Conservation (phyloP, 192 early-diverging fungal genomes). For the Umbelopsis sp. region DNA sequence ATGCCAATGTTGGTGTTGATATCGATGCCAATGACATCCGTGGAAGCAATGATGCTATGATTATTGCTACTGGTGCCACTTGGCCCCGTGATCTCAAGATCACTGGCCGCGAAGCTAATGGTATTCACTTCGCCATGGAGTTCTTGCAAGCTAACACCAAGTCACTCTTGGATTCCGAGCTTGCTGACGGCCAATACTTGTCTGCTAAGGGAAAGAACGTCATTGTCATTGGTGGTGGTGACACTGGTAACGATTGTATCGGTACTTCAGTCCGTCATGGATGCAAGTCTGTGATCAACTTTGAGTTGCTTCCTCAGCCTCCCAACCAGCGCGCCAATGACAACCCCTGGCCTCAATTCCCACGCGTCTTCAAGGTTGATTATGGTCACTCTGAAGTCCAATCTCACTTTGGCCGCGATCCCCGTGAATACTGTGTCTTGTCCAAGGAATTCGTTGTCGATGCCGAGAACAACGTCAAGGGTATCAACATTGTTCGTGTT, state of each 20-base stretch:
- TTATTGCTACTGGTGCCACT: conserved; percentile 94
- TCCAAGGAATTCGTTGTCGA: conserved; percentile 95
- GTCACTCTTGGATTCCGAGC: conserved; percentile 78
- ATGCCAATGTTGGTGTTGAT: conserved; percentile 87
- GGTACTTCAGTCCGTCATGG: conserved; percentile 93
- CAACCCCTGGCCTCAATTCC: conserved; percentile 99
- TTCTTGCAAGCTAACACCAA: conserved; percentile 92
- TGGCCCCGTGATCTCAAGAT: conserved; percentile 97
- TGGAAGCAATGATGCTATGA: conserved; percentile 74
- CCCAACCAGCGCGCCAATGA: conserved; percentile 78
- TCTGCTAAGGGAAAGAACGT: conserved; percentile 91
- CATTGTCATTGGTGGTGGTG: conserved; percentile 97
- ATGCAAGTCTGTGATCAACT: conserved; percentile 88
- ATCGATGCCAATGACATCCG: conserved; percentile 71
- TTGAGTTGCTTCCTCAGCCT: conserved; percentile 96
- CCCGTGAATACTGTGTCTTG: conserved; percentile 92
- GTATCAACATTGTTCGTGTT: conserved; percentile 93
- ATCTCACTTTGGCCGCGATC: conserved; percentile 89
- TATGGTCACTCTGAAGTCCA: conserved; percentile 95
- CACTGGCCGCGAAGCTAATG: conserved; percentile 82
- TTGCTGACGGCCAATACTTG: conserved; percentile 76
- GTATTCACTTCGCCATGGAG: conserved; percentile 99
- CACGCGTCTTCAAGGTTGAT: conserved; percentile 93
- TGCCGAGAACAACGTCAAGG: conserved; percentile 78
- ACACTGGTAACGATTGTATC: conserved; percentile 97